Base-by-base conservation (phyloP, 768 basidiomycete species). In the Tulasnella sp. region DNA sequence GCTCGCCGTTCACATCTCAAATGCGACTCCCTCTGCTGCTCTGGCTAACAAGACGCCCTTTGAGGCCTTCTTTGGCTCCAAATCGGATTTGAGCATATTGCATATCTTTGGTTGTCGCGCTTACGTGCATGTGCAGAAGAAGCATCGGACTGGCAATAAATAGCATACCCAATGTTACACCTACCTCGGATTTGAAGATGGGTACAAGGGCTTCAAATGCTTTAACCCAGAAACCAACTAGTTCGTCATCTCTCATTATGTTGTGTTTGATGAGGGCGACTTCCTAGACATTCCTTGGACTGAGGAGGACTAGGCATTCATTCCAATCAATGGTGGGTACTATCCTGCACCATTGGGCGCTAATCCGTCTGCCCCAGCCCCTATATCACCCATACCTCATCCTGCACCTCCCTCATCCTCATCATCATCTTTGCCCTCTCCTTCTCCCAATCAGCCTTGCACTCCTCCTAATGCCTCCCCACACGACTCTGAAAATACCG, bases 111-210 rank as follows among this genome's bases (percentile, higher is more conserved):
- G 65, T 0, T 64, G 62, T 42, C 19, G 29, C 0, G 65, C 63
- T 6, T 67, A 61, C 35, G 57, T 62, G 0, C 49, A 59, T 34
- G 36, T 67, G 0, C 62, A 56, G 34, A 55, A 59, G 0, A 42
- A 62, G 0, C 31, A 59, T 37, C 40, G 57, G 9, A 19, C 17
- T 2, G 35, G 25, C 27, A 45, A 58, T 36, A 46, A 57, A 15
- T 32, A 60, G 2, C 62, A 67, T 43, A 59, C 62, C 29, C 32
- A 60, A 29, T 68, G 71, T 62, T 74, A 73, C 53, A 54, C 1
- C 69, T n/a, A n/a, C n/a, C 66, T 74, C 50, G 70, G 73, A 1
- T 75, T 73, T 53, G 62, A 65, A 0, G 29, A 54, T 0, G 64
- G 65, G 12, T 65, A 69, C 1, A 72, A 72, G 52, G 68, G 66